Conservation (phyloP, 495 filamentous ascomycete genomes). For the Penicillium macrosclerotiorum region DNA sequence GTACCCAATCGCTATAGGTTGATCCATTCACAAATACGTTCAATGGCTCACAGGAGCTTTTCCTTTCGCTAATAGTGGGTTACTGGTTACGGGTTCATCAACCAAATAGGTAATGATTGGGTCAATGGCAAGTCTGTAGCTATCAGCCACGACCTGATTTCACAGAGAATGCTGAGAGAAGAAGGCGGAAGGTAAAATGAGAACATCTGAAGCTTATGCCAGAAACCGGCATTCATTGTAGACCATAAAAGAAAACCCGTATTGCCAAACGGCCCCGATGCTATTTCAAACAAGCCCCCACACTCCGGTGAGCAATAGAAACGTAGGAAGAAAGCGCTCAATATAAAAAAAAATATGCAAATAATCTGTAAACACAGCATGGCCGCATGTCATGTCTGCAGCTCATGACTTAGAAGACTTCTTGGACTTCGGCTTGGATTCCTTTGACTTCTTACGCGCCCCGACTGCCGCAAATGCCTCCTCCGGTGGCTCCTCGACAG, state of each 20-base stretch:
- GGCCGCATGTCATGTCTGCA: no score
- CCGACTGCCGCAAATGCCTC: constrained; percentile 35
- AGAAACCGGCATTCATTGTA: neutral
- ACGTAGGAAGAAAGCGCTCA: constrained; percentile 6
- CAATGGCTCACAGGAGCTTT: no score
- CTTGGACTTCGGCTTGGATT: constrained; percentile 13
- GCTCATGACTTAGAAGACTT: constrained; percentile 9
- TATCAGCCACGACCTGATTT: no score
- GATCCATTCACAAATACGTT: no score
- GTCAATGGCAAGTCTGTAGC: no score
- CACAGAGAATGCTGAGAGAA: no score
- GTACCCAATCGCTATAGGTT: no score
- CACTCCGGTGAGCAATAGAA: constrained; percentile 1
- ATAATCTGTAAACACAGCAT: no score
- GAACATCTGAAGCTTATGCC: neutral
- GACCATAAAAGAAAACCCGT: neutral
- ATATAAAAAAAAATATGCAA: no score
- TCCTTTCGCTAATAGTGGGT: no score
- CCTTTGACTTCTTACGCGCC: constrained; percentile 23
- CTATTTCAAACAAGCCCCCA: constrained; percentile 10
- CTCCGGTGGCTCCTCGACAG: constrained; percentile 29
- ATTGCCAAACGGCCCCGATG: constrained; percentile 5
- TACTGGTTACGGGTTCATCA: no score
- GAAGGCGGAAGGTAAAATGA: neutral
- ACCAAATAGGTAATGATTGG: no score